Percentiles rank a stretch among this genome's conserved stretches.
Evolutionary conservation across 495 filamentous ascomycete species (phyloP).

Genomic region (Amphirosellinia nigrospora): DNA sequence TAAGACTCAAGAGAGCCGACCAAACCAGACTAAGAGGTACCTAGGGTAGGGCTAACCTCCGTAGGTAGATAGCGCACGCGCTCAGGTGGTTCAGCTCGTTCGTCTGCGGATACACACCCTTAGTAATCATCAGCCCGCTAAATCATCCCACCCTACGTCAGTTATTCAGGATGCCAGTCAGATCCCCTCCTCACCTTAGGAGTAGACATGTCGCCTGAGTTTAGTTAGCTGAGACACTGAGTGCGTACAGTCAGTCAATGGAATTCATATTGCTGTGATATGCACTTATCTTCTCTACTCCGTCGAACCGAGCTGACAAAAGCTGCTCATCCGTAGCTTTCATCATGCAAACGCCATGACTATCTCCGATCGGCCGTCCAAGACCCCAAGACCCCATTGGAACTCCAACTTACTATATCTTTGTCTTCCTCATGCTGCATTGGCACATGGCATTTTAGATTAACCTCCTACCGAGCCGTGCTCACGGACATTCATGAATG

Average conservation of each 20-base stretch:
- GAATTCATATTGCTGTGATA: too few relatives aligned
- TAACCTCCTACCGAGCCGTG: constrained; percentile 24
- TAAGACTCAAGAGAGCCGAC: too few relatives aligned
- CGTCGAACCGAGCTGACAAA: not conserved
- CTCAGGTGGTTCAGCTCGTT: constrained; percentile 1
- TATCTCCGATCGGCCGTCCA: constrained; percentile 8
- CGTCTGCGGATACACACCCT: not conserved
- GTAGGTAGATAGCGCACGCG: too few relatives aligned
- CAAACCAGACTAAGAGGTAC: too few relatives aligned
- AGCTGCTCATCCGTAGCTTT: constrained; percentile 4
- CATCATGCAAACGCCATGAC: not conserved
- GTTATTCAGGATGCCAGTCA: not conserved
- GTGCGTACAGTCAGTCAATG: too few relatives aligned
- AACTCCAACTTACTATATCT: constrained; percentile 18
- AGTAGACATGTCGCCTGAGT: too few relatives aligned
- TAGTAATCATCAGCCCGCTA: not conserved
- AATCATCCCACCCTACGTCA: not conserved
- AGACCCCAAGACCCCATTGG: not conserved
- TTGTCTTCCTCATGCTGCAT: constrained; percentile 12
- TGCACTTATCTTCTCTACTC: not conserved
- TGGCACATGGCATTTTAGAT: constrained; percentile 26
- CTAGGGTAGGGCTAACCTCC: too few relatives aligned
- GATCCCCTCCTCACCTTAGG: not conserved
- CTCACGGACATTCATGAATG: constrained; percentile 19
- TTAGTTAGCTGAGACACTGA: too few relatives aligned